Evolutionary conservation across 2,329 filamentous ascomycete species (phyloP).

Genomic region (Colletotrichum viniferum): DNA sequence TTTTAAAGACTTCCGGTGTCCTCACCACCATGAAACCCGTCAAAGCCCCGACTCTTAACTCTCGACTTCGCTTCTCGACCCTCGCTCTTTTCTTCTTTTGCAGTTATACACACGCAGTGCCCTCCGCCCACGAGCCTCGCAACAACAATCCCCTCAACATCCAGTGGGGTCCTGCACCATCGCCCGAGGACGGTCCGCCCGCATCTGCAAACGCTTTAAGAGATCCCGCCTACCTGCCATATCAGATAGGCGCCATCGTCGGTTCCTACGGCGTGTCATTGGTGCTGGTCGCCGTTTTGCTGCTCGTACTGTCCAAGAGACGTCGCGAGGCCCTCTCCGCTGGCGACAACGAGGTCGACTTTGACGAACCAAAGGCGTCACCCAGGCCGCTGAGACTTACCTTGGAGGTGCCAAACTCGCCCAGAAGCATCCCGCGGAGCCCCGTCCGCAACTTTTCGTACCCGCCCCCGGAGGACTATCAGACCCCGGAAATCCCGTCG

Average conservation of each 20-base stretch:
- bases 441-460: conserved; percentile 55
- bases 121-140: conserved; percentile 25
- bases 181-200: conserved; percentile 64
- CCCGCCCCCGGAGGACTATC: conserved; percentile 44
- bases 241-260: conserved; percentile 82
- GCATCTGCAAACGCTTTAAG: conserved; percentile 62
- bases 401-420: conserved; percentile 24
- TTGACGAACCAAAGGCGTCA: conserved; percentile 30
- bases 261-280: conserved; percentile 82
- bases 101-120: conserved; percentile 34
- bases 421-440: conserved; percentile 26
- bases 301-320: conserved; percentile 64
- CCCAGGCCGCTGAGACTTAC: conserved; percentile 25
- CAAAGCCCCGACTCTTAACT: conserved; percentile 32
- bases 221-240: conserved; percentile 67
- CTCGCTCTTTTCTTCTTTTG: conserved; percentile 23
- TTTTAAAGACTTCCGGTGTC: conserved; percentile 30
- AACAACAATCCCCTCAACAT: conserved; percentile 47
- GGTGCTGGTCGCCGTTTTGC: conserved; percentile 70
- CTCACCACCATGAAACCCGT: conserved; percentile 45
- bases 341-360: conserved; percentile 59
- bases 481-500: conserved; percentile 34
- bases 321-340: conserved; percentile 55
- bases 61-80: conserved; percentile 25
- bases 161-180: conserved; percentile 60